Evolutionary conservation across 2,329 filamentous ascomycete genomes (phyloP).

Genomic region (Hysterium pulicare): DNA sequence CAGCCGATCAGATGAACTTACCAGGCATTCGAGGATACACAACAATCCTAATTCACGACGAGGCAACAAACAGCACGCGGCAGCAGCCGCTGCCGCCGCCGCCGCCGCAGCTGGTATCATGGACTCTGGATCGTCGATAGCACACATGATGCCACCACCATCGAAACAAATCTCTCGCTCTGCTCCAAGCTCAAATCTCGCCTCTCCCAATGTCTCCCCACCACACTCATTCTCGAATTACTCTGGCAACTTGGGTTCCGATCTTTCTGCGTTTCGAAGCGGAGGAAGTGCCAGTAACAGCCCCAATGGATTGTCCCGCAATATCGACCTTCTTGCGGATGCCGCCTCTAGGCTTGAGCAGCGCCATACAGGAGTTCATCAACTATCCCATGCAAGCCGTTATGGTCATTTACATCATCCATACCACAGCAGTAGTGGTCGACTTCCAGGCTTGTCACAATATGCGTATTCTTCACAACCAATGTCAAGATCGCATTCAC

Average conservation of each 20-base stretch:
- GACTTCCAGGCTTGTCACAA: constrained; percentile 54
- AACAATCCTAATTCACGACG: constrained; percentile 96
- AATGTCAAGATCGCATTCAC: constrained; percentile 86
- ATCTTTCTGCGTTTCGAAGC: constrained; percentile 53
- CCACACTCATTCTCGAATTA: constrained; percentile 77
- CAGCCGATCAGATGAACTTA: constrained; percentile 93
- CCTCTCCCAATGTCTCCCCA: constrained; percentile 93
- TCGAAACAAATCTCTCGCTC: constrained; percentile 78
- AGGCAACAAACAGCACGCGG: constrained; percentile 76
- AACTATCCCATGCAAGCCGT: constrained; percentile 36
- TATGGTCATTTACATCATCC: constrained; percentile 47
- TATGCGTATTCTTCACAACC: constrained; percentile 68
- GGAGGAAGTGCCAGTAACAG: constrained; percentile 39
- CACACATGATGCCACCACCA: constrained; percentile 72
- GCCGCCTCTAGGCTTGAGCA: constrained; percentile 65
- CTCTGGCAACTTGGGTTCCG: constrained; percentile 56
- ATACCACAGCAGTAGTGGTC: constrained; percentile 51
- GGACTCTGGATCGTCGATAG: constrained; percentile 47
- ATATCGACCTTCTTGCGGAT: constrained; percentile 68
- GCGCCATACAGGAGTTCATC: constrained; percentile 51
- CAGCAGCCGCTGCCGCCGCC: constrained; percentile 54
- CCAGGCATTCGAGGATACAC: constrained; percentile 95
- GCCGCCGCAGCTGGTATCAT: constrained; percentile 50
- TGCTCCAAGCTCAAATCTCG: constrained; percentile 79
- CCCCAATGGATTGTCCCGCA: constrained; percentile 50